These are phyloP conservation scores for Pseudocercospora pini-densiflorae DNA, from an alignment of 2,329 filamentous ascomycete genomes.

Conservation along the genomic window DNA sequence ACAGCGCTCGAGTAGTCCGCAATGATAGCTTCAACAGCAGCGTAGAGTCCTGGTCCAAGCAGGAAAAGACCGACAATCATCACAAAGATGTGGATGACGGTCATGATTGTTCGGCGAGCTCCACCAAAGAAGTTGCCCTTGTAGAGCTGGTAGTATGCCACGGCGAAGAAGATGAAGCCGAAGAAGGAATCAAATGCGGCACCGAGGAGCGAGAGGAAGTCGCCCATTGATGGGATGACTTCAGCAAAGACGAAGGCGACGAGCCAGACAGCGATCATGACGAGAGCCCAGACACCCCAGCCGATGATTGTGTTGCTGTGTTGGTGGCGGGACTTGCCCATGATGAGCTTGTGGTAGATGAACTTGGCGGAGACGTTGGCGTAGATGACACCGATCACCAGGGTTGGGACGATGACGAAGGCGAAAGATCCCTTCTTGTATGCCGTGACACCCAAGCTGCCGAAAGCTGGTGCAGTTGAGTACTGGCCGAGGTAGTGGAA, in stretches of 20 bases:
- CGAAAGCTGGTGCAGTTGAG: conserved; percentile 56
- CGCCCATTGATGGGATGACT: conserved; percentile 56
- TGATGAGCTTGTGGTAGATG: conserved; percentile 50
- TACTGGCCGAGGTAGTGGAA: conserved; percentile 57
- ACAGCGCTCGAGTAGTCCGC: conserved; percentile 52
- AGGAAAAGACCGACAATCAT: conserved; percentile 54
- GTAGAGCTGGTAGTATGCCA: conserved; percentile 55
- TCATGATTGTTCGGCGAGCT: conserved; percentile 46
- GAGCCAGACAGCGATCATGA: conserved; percentile 51
- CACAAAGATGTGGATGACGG: conserved; percentile 52
- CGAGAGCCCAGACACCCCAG: conserved; percentile 50
- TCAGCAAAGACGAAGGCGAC: conserved; percentile 55
- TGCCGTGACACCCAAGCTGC: conserved; percentile 47
- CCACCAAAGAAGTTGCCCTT: conserved; percentile 46
- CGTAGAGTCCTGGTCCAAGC: conserved; percentile 58
- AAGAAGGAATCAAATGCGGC: conserved; percentile 57
- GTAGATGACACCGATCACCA: conserved; percentile 57
- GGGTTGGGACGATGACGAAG: conserved; percentile 56
- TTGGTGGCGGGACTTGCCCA: conserved; percentile 51
- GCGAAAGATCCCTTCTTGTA: conserved; percentile 57
- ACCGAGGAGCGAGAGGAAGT: conserved; percentile 54
- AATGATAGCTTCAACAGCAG: conserved; percentile 58
- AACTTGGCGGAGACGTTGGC: conserved; percentile 61
- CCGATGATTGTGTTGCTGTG: conserved; percentile 55
- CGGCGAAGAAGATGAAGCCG: conserved; percentile 57